A percentile compares a stretch with the other conserved stretches of the same genome.
These are phyloP conservation scores for Leishmania mexicana DNA, from an alignment of 208 protist species.

Conservation along the genomic window DNA sequence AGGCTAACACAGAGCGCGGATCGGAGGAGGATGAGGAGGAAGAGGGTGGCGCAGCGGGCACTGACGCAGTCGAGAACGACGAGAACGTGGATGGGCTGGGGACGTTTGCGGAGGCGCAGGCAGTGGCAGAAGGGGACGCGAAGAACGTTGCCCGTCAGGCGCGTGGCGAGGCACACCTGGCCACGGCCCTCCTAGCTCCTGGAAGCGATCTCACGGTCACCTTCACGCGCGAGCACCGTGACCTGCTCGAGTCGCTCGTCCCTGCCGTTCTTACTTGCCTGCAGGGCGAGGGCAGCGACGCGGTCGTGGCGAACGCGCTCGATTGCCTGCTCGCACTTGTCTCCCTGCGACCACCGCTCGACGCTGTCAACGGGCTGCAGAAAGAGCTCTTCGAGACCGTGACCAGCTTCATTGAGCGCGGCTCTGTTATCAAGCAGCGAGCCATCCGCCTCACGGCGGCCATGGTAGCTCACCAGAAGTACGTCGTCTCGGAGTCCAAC, in stretches of 20 bases:
- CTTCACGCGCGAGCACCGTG: conserved; percentile 81
- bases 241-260: conserved; percentile 75
- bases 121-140: conserved; percentile 32
- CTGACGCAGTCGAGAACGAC: conserved; percentile 21
- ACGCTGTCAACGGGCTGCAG: conserved; percentile 57
- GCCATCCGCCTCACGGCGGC: conserved; percentile 85
- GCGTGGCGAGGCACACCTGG: conserved; percentile 1
- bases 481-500: conserved; percentile 61
- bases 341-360: conserved; percentile 77
- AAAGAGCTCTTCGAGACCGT: conserved; percentile 72
- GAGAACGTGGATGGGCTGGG: conserved; percentile 70
- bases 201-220: conserved; percentile 53
- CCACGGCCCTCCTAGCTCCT: conserved; percentile 8
- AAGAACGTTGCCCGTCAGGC: not conserved
- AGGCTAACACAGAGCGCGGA: conserved; percentile 5
- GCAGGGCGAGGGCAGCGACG: conserved; percentile 90
- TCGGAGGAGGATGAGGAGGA: conserved; percentile 11
- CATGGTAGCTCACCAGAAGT: conserved; percentile 76
- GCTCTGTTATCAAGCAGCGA: conserved; percentile 87
- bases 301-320: conserved; percentile 84
- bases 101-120: conserved; percentile 58
- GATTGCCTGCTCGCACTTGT: conserved; percentile 86
- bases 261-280: conserved; percentile 76
- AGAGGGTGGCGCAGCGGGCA: conserved; percentile 16
- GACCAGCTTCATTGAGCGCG: conserved; percentile 79